A percentile compares a stretch with the other conserved stretches of the same genome.
Evolutionary conservation across 2,329 filamentous ascomycete genomes (phyloP).

Genomic region (Blastomyces silverae): DNA sequence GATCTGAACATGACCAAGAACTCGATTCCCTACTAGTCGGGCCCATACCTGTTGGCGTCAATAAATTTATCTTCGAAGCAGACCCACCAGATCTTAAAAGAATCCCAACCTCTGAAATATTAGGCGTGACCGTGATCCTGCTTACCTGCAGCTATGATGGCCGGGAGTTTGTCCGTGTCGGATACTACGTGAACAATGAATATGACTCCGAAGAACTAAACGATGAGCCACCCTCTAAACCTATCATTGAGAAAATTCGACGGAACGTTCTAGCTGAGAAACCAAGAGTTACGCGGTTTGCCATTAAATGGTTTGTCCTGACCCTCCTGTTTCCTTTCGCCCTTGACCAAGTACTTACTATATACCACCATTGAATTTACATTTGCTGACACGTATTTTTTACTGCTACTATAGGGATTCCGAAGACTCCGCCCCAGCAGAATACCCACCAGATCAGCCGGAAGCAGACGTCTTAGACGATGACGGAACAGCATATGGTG

Average conservation of each 20-base stretch:
- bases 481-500: conserved; percentile 78
- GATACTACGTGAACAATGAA: conserved; percentile 99
- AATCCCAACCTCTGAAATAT: conserved; percentile 90
- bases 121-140: conserved; percentile 94
- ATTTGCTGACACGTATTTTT: conserved; percentile 9
- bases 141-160: conserved; percentile 95
- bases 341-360: neutral
- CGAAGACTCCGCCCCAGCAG: conserved; percentile 90
- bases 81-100: conserved; percentile 82
- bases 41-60: conserved; percentile 93
- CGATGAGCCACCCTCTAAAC: conserved; percentile 84
- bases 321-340: neutral
- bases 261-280: conserved; percentile 95
- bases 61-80: conserved; percentile 98
- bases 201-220: conserved; percentile 88
- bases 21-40: conserved; percentile 94
- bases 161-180: conserved; percentile 93
- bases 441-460: conserved; percentile 95
- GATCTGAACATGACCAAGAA: conserved; percentile 95
- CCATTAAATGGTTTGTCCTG: conserved; percentile 85
- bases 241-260: conserved; percentile 81
- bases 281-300: conserved; percentile 92
- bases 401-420: conserved; percentile 62
- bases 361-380: conserved; percentile 21
- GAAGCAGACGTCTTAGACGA: conserved; percentile 83